Evolutionary conservation across 140 eudicot species (phyloP), one percentile per base, ranked within the genome.

Genomic region (Flaveria floridana): DNA sequence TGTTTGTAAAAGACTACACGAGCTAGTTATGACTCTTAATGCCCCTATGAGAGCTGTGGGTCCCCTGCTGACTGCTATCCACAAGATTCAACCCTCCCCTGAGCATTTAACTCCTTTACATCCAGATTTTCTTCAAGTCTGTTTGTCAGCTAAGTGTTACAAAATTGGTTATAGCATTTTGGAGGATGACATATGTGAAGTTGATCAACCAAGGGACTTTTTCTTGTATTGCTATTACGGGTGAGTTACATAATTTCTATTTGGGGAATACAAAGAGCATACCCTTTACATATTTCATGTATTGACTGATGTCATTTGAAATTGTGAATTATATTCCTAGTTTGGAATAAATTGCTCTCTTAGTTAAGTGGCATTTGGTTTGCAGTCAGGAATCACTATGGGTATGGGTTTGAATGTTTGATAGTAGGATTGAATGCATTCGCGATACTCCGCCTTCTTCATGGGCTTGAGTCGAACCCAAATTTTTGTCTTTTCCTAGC

Each of bases 221-320:
- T 91, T 87, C 61, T 88, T 91, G 11, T 91, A 91, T 50, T 89
- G 97, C 85, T 94, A 94, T 80, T 94, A 94, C 41, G 99, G 99
- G 99, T 91, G 77, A 81, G 99, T 75, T 73, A 19, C 25, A 70
- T 72, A 76, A 66, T 53, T 65, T 30, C 6, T 70, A 52, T 79
- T 55, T 47, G 23, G 39, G 39, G 39, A 77, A 68, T 39, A 21
- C 47, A 39, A 76, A 21, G 21, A 39, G 62, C 39, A 69, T 16
- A 41, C n/a, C 14, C 34, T 23, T 52, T 56, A 68, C 50, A 30
- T 78, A 1, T 21, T 42, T 78, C n/a, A n/a, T n/a, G 68, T 76
- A 25, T 59, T 46, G 61, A 59, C 61, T 44, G n/a, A 21, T 65
- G 53, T 75, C 23, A 18, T 39, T 15, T 51, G 61, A 78, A 62